Evolutionary conservation across 208 protist species (phyloP).

Genomic region (Willaertia magna): DNA sequence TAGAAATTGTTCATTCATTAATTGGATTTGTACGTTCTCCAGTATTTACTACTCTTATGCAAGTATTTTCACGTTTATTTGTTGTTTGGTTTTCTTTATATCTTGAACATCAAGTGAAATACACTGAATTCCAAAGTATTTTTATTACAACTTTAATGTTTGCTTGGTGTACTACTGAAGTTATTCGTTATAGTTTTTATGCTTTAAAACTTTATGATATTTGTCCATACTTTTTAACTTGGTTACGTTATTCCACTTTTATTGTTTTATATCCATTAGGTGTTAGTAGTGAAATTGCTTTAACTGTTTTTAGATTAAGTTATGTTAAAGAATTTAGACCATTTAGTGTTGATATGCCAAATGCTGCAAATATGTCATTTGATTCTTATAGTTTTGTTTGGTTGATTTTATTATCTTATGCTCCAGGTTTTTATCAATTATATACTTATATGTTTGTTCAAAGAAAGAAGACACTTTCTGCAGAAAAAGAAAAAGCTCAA

Average conservation of each 20-base stretch:
- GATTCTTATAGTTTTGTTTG: constrained; percentile 54
- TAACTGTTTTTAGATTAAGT: constrained; percentile 52
- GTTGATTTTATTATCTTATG: constrained; percentile 57
- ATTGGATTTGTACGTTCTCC: constrained; percentile 54
- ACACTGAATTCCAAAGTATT: constrained; percentile 28
- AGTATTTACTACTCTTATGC: constrained; percentile 58
- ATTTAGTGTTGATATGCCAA: constrained; percentile 53
- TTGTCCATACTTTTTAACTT: constrained; percentile 39
- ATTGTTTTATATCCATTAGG: constrained; percentile 70
- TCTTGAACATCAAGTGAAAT: not conserved
- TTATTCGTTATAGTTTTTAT: constrained; percentile 74
- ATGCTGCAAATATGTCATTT: constrained; percentile 57
- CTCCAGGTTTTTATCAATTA: constrained; percentile 59
- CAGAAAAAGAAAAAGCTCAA: not conserved
- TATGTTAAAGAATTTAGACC: constrained; percentile 48
- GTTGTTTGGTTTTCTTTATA: constrained; percentile 40
- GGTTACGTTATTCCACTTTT: constrained; percentile 70
- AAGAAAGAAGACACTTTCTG: constrained; percentile 47
- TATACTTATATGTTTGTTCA: constrained; percentile 72
- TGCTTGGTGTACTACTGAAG: constrained; percentile 61
- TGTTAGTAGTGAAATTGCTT: constrained; percentile 64
- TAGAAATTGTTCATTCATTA: constrained; percentile 61
- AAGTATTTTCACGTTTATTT: constrained; percentile 61
- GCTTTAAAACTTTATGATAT: constrained; percentile 39
- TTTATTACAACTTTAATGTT: constrained; percentile 56